phyloP scores from a whole-genome alignment of 805 yeast species.

The Cyberlindnera mississippiensis region DNA sequence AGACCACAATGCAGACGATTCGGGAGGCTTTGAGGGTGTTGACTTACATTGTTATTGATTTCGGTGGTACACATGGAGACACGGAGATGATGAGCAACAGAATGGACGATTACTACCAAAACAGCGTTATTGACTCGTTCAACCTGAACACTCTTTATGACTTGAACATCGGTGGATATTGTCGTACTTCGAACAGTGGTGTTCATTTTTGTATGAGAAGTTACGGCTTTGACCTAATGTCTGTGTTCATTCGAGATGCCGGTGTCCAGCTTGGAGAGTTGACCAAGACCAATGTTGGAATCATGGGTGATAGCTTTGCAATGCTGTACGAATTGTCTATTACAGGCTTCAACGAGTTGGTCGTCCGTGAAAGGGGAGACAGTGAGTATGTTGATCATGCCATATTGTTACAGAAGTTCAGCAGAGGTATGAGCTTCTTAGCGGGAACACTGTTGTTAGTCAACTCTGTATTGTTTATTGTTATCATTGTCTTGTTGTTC shows the following conservation, averaged over 20 bases:
- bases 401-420: slow-evolving; percentile 24
- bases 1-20: slow-evolving; percentile 31
- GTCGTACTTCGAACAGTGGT: slow-evolving; percentile 33
- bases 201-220: slow-evolving; percentile 32
- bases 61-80: slow-evolving; percentile 29
- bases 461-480: slow-evolving; percentile 3
- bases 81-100: slow-evolving; percentile 19
- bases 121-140: slow-evolving; percentile 41
- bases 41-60: slow-evolving; percentile 43
- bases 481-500: slow-evolving; percentile 3
- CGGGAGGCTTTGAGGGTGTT: slow-evolving; percentile 41
- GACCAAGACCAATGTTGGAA: slow-evolving; percentile 37
- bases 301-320: slow-evolving; percentile 39
- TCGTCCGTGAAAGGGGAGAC: slow-evolving; percentile 15
- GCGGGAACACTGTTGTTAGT: slow-evolving; percentile 11
- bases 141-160: slow-evolving; percentile 38
- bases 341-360: slow-evolving; percentile 26
- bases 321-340: slow-evolving; percentile 36
- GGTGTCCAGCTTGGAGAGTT: slow-evolving; percentile 42
- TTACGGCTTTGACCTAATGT: slow-evolving; percentile 44
- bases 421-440: slow-evolving; percentile 25
- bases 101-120: slow-evolving; percentile 26
- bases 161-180: slow-evolving; percentile 46
- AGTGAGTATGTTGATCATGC: slow-evolving; percentile 25
- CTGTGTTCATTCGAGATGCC: slow-evolving; percentile 46